Evolutionary conservation across 208 protist genomes (phyloP).

Genomic region (Leishmania guyanensis): DNA sequence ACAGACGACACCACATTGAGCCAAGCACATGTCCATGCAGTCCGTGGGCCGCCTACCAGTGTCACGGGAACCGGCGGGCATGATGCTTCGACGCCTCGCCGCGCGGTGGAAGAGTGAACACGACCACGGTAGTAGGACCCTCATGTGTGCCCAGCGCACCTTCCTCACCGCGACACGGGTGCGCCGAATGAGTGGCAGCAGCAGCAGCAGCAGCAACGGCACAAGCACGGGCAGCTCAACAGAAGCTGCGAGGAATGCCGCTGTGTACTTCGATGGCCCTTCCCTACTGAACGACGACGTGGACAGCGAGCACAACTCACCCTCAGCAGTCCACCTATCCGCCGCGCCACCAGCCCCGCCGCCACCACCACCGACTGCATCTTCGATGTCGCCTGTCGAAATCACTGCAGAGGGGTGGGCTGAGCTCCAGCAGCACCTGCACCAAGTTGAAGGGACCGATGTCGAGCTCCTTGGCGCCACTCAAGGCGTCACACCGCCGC

Average conservation of each 20-base stretch:
- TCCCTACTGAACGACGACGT: background rate
- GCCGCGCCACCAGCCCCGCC: background rate
- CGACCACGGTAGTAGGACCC: background rate
- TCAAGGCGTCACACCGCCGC: background rate
- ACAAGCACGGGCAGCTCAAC: background rate
- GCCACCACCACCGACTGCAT: conserved; percentile 4
- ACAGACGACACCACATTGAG: background rate
- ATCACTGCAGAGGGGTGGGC: conserved; percentile 6
- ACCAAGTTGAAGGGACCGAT: conserved; percentile 10
- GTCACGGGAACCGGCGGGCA: background rate
- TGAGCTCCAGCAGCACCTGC: conserved; percentile 21
- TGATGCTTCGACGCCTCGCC: background rate
- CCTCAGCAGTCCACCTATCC: conserved; percentile 1
- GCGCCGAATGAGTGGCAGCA: background rate
- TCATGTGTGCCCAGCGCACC: background rate
- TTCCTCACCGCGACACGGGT: background rate
- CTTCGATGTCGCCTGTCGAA: background rate
- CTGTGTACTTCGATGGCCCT: background rate
- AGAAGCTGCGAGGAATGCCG: too few species aligned
- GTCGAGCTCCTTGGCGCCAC: conserved; percentile 16
- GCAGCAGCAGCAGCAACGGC: background rate
- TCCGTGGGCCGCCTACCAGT: conserved; percentile 2
- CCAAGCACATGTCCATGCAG: background rate
- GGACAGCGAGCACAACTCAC: background rate
- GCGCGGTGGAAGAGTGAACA: background rate